Percentiles rank a stretch among this genome's conserved stretches.
These are phyloP conservation scores for Penicillium diatomitis DNA, from an alignment of 495 filamentous ascomycete genomes.

Conservation along the genomic window DNA sequence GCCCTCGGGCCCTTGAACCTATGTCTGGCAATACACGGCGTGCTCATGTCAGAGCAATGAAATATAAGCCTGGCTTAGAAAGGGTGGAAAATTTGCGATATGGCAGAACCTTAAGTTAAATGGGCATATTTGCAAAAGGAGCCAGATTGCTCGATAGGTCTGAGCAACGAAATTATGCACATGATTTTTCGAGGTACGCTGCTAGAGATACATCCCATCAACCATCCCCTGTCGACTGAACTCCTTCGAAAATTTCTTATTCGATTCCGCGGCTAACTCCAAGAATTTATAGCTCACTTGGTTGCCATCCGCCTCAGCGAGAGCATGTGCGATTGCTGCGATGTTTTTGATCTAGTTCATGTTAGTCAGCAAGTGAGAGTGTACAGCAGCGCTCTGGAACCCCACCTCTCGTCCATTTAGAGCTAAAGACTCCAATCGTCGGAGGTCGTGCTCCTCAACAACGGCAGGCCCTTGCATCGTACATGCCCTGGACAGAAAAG, in stretches of 20 bases:
- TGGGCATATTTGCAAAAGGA: background rate
- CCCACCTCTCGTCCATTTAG: too few relatives aligned
- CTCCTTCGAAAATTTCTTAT: too few relatives aligned
- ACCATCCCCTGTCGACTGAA: background rate
- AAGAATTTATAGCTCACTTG: too few relatives aligned
- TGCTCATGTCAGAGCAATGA: background rate
- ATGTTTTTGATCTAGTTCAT: too few relatives aligned
- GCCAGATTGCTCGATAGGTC: background rate
- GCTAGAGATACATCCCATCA: background rate
- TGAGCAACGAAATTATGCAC: background rate
- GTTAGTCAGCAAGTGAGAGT: too few relatives aligned
- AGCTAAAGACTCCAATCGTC: too few relatives aligned
- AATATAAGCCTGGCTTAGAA: background rate
- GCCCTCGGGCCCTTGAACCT: background rate
- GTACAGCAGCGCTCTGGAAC: too few relatives aligned
- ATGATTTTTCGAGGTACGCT: background rate
- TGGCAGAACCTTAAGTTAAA: background rate
- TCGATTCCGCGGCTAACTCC: too few relatives aligned
- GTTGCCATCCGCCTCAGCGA: too few relatives aligned
- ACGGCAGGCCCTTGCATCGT: constrained; percentile 9
- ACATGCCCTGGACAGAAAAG: background rate
- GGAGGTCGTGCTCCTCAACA: constrained; percentile 8
- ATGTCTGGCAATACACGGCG: constrained; percentile 1
- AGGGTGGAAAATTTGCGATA: background rate
- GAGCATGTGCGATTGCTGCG: too few relatives aligned